A percentile compares a stretch with the other conserved stretches of the same genome.
Evolutionary conservation across 2,329 filamentous ascomycete genomes (phyloP).

Genomic region (Mariannaea elegans): DNA sequence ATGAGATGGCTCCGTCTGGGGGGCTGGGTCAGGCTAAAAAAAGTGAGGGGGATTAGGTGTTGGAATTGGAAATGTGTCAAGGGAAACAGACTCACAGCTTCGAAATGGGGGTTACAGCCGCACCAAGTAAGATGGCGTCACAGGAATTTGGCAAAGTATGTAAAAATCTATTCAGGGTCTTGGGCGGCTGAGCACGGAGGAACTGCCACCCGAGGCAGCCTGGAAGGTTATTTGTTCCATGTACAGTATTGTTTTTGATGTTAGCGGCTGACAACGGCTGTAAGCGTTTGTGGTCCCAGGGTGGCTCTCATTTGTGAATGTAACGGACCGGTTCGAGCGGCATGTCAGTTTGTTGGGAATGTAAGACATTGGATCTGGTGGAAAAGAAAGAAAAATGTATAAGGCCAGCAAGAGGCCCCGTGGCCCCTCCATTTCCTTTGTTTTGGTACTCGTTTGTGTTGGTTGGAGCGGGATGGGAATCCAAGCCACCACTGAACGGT

Average conservation of each 20-base stretch:
- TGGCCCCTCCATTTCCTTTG: conserved; percentile 2
- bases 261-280: conserved; percentile 4
- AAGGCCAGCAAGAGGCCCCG: background rate
- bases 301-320: too few relatives aligned
- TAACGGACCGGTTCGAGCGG: conserved; percentile 22
- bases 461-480: background rate
- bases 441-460: background rate
- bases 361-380: too few relatives aligned
- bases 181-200: background rate
- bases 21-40: background rate
- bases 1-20: conserved; percentile 5
- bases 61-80: background rate
- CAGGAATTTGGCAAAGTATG: background rate
- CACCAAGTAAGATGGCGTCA: conserved; percentile 17
- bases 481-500: conserved; percentile 17
- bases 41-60: conserved; percentile 4
- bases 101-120: background rate
- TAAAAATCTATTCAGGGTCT: background rate
- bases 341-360: conserved; percentile 7
- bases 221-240: background rate
- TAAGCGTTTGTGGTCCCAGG: too few relatives aligned
- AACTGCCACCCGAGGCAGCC: background rate
- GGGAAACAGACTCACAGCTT: background rate
- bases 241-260: background rate
- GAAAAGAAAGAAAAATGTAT: background rate